phyloP scores from a whole-genome alignment of 2,329 filamentous ascomycete genomes.

The Calonectria naviculata region DNA sequence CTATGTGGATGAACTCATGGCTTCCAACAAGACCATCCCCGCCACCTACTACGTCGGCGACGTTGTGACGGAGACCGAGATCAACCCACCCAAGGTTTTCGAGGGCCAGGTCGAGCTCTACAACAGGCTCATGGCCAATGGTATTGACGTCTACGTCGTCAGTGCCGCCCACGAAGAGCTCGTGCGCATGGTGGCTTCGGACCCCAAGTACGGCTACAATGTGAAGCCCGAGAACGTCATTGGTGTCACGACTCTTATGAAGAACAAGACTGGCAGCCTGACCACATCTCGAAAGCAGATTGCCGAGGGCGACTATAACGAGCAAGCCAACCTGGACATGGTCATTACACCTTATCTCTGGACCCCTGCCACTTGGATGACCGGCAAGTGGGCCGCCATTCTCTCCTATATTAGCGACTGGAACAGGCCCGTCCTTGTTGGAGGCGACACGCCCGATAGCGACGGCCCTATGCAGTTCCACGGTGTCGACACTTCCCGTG shows the following conservation, averaged over 20 bases:
- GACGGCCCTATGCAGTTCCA: slow-evolving; percentile 58
- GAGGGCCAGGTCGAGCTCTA: slow-evolving; percentile 55
- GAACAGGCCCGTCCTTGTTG: slow-evolving; percentile 54
- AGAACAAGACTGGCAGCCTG: slow-evolving; percentile 42
- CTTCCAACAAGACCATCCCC: slow-evolving; percentile 50
- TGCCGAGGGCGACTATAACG: slow-evolving; percentile 47
- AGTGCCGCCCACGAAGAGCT: slow-evolving; percentile 56
- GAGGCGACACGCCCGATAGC: slow-evolving; percentile 55
- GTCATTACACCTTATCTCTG: slow-evolving; percentile 54
- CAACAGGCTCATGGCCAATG: slow-evolving; percentile 54
- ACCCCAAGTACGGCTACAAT: slow-evolving; percentile 58
- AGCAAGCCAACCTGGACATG: slow-evolving; percentile 50
- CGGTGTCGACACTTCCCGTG: slow-evolving; percentile 53
- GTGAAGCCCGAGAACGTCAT: slow-evolving; percentile 56
- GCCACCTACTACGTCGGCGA: slow-evolving; percentile 51
- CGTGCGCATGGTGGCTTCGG: slow-evolving; percentile 57
- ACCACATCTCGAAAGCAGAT: slow-evolving; percentile 54
- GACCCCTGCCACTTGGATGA: slow-evolving; percentile 56
- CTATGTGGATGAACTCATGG: slow-evolving; percentile 59
- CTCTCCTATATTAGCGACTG: slow-evolving; percentile 55
- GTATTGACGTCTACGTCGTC: slow-evolving; percentile 56
- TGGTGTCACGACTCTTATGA: slow-evolving; percentile 53
- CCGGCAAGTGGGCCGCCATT: slow-evolving; percentile 57
- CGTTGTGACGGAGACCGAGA: slow-evolving; percentile 38
- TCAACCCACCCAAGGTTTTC: slow-evolving; percentile 51